phyloP scores from a whole-genome alignment of 345 rosid genomes.

The Mercurialis annua region DNA sequence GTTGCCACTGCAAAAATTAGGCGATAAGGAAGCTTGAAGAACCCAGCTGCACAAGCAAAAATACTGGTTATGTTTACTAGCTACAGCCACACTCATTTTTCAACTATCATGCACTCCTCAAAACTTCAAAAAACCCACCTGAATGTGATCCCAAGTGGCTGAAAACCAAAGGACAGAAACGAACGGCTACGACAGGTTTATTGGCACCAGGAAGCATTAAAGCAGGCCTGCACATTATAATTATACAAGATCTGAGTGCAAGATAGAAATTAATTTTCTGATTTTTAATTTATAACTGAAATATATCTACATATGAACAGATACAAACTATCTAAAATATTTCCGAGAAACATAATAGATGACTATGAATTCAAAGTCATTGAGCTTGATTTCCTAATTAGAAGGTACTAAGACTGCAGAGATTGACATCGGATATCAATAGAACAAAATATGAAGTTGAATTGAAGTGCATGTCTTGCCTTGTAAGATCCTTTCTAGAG shows the following conservation, averaged over 20 bases:
- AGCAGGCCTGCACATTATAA: constrained; percentile 60
- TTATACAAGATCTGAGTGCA: background rate
- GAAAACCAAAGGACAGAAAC: constrained; percentile 75
- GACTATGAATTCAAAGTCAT: background rate
- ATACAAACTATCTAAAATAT: background rate
- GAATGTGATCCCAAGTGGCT: constrained; percentile 51
- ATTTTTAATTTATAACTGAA: background rate
- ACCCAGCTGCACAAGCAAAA: constrained; percentile 49
- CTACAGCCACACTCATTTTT: background rate
- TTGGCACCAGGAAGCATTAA: constrained; percentile 79
- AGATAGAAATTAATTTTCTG: background rate
- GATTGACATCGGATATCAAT: background rate
- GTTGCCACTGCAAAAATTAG: constrained; percentile 87
- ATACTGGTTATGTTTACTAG: constrained; percentile 6
- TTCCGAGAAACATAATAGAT: background rate
- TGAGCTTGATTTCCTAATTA: background rate
- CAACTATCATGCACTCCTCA: background rate
- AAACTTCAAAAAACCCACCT: constrained; percentile 40
- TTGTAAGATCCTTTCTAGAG: constrained; percentile 87
- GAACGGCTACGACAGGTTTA: constrained; percentile 91
- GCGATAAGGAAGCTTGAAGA: constrained; percentile 93
- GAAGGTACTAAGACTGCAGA: constrained; percentile 1
- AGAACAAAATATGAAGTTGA: background rate
- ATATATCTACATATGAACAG: background rate
- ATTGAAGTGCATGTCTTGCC: constrained; percentile 40